These are phyloP conservation scores for Hemileccinum impolitum DNA, from an alignment of 768 basidiomycete genomes.

Conservation along the genomic window DNA sequence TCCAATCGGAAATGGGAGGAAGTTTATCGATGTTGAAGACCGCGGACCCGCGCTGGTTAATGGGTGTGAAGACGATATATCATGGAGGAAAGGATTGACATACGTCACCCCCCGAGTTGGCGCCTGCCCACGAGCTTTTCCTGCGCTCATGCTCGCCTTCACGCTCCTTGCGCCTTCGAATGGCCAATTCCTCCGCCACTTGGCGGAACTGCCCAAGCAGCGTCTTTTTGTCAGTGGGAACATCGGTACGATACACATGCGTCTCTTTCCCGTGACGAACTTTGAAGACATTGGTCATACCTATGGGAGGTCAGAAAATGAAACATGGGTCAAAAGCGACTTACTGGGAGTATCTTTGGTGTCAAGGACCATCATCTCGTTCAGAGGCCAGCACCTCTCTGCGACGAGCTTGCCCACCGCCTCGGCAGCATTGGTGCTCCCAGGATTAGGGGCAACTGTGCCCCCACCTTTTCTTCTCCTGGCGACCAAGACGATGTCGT, in stretches of 20 bases:
- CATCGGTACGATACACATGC: slow-evolving; percentile 88
- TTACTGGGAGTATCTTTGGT: slow-evolving; percentile 91
- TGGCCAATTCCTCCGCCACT: slow-evolving; percentile 86
- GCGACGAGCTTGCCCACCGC: slow-evolving; percentile 78
- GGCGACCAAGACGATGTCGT: slow-evolving; percentile 89
- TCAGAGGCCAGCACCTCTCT: slow-evolving; percentile 89
- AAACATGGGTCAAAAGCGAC: slow-evolving; percentile 20
- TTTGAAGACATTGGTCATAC: slow-evolving; percentile 96
- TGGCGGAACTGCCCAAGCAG: slow-evolving; percentile 84
- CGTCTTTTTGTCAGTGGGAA: slow-evolving; percentile 77
- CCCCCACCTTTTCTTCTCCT: slow-evolving; percentile 64
- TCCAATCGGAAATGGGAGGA: slow-evolving; percentile 73
- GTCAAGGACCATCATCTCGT: slow-evolving; percentile 92
- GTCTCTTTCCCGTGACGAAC: slow-evolving; percentile 91
- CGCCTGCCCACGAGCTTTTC: slow-evolving; percentile 64
- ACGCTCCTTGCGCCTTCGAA: slow-evolving; percentile 88
- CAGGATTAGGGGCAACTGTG: slow-evolving; percentile 54
- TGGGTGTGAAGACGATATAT: neutral
- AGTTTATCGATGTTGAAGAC: slow-evolving; percentile 36
- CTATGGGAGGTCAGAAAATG: slow-evolving; percentile 30
- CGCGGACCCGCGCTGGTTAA: slow-evolving; percentile 32
- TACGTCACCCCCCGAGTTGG: slow-evolving; percentile 44
- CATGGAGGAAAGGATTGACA: slow-evolving; percentile 11
- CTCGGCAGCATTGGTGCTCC: slow-evolving; percentile 57
- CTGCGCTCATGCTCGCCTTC: slow-evolving; percentile 90